These are phyloP conservation scores for Alloteropsis semialata DNA, from an alignment of 176 grass and related monocot genomes.

Conservation along the genomic window DNA sequence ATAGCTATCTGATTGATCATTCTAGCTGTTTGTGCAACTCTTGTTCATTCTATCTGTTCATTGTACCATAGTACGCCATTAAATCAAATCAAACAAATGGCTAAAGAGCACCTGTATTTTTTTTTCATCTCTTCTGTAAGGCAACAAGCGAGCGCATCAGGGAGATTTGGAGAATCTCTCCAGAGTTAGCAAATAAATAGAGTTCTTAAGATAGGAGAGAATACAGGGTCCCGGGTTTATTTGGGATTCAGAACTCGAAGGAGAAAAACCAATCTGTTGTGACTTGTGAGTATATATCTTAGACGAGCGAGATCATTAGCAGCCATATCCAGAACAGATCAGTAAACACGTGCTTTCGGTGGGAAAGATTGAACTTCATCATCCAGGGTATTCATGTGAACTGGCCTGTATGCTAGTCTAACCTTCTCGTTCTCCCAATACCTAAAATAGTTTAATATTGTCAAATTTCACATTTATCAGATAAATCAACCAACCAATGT, in stretches of 20 bases:
- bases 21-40: not conserved
- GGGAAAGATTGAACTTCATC: slow-evolving; percentile 71
- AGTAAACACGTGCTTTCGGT: slow-evolving; percentile 77
- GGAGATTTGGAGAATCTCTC: not conserved
- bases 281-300: not conserved
- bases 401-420: slow-evolving; percentile 65
- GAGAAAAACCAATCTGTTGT: not conserved
- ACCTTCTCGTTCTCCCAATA: slow-evolving; percentile 89
- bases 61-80: not conserved
- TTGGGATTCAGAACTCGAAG: not conserved
- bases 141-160: not conserved
- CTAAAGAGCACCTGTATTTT: not conserved
- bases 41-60: not conserved
- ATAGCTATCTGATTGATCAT: not conserved
- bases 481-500: not conserved
- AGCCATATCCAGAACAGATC: not conserved
- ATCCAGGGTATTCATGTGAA: slow-evolving; percentile 87
- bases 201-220: not conserved
- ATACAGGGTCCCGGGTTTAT: not conserved
- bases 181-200: not conserved
- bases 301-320: not conserved
- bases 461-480: not conserved
- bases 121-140: not conserved
- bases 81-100: too few relatives aligned
- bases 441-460: slow-evolving; percentile 23